Evolutionary conservation across 257 asterid species (phyloP).

Genomic region (Capsicum baccatum): DNA sequence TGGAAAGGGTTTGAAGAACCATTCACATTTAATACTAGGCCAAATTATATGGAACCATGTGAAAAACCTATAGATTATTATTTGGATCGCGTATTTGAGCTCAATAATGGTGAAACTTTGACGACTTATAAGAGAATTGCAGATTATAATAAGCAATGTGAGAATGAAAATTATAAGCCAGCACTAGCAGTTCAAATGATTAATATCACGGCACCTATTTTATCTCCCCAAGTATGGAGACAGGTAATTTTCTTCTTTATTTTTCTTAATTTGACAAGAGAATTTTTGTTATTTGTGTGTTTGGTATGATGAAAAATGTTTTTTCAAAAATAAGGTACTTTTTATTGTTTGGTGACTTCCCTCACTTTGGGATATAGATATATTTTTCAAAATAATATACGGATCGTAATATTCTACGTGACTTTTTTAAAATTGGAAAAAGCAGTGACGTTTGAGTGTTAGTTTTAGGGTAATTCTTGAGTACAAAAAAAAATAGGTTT

Average conservation of each 20-base stretch:
- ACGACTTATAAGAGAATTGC: conserved; percentile 49
- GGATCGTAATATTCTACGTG: no score
- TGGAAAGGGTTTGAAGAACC: conserved; percentile 71
- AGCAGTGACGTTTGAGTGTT: no score
- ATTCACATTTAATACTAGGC: conserved; percentile 65
- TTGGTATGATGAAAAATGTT: neutral
- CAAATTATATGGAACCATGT: conserved; percentile 54
- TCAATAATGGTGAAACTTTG: conserved; percentile 43
- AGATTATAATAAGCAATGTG: conserved; percentile 38
- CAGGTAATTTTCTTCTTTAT: conserved; percentile 50
- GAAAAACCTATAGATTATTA: conserved; percentile 56
- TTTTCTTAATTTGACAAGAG: neutral
- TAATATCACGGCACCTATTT: conserved; percentile 51
- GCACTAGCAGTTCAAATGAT: conserved; percentile 51
- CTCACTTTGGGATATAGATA: neutral
- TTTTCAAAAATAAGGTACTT: neutral
- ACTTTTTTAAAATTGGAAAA: no score
- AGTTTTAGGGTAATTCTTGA: no score
- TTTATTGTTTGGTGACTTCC: neutral
- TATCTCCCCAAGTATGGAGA: conserved; percentile 56
- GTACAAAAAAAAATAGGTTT: no score
- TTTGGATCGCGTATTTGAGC: conserved; percentile 40
- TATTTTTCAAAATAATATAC: no score
- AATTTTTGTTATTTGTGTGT: neutral
- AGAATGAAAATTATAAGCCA: conserved; percentile 32